Evolutionary conservation across 495 filamentous ascomycete genomes (phyloP), one percentile per base, ranked within the genome.

Genomic region (Daldinia grandis): DNA sequence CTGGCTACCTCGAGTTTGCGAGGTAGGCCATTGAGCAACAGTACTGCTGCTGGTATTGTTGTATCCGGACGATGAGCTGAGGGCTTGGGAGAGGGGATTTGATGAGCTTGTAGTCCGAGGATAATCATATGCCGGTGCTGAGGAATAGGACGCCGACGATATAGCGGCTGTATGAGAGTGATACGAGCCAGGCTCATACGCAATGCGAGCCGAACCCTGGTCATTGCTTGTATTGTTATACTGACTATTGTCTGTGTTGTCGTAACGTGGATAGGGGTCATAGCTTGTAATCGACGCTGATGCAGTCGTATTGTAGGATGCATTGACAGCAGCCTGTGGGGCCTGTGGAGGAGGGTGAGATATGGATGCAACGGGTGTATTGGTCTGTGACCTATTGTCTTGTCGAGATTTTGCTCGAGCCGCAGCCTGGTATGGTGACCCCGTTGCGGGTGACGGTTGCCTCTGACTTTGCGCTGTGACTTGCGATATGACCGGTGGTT

Each of bases 131-230:
- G 73, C 67, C 2, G 62, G 61, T 3, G 57, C 19, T 8, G 75
- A 71, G 3, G 72, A 66, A 21, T 71, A 75, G 12, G 73, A 71
- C 3, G 64, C 42, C 5, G 74, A 58, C 24, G 74, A 58, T 38
- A 73, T 71, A 10, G 69, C 64, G 12, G 49, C 67, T 42, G 70
- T 38, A 40, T 19, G 59, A 24, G 66, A 38, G 14, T 74, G 74
- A 61, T 78, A 76, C 14, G 76, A 68, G 33, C 63, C 71, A 30
- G 76, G 64, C 10, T 76, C 58, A 55, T 78, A 78, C 9, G 76
- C 30, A 42, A 76, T 64, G 31, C 67, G 64, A 35, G 73, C 62
- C 24, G 76, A 54, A 24, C 24, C 44, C 12, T 76, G 66, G 12
- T 74, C 71, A 25, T 59, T 67, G 28, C 28, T 69, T 37, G 55